A percentile compares a stretch with the other conserved stretches of the same genome.
Conservation (phyloP, 169 alveolate genomes). For the Plasmodium malariae region DNA sequence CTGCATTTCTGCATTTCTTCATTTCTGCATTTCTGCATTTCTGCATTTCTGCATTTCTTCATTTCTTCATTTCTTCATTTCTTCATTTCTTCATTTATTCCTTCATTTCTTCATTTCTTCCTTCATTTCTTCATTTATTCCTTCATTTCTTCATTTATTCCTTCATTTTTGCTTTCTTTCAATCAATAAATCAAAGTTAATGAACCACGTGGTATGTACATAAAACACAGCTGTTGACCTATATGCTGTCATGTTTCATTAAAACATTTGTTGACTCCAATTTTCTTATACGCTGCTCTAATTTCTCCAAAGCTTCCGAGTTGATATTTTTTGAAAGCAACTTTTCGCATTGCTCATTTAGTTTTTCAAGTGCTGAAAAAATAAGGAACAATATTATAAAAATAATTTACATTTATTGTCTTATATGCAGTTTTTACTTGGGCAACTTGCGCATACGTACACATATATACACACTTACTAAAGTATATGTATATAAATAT, state of each 20-base stretch:
- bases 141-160: no score
- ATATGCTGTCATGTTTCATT: constrained; percentile 49
- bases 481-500: not conserved
- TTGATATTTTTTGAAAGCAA: constrained; percentile 52
- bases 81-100: no score
- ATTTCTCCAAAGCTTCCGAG: constrained; percentile 52
- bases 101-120: no score
- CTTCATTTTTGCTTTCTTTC: no score
- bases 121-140: no score
- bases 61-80: no score
- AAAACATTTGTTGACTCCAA: constrained; percentile 39
- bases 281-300: constrained; percentile 60
- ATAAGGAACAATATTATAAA: not conserved
- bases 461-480: not conserved
- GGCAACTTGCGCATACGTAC: not conserved
- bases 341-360: constrained; percentile 70
- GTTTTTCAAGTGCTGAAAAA: constrained; percentile 43
- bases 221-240: not conserved
- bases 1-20: no score
- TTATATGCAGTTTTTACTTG: not conserved
- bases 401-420: not conserved
- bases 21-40: no score
- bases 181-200: no score
- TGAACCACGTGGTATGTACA: no score
- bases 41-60: no score